A percentile compares a stretch with the other conserved stretches of the same genome.
Evolutionary conservation across 1,284 basidiomycete species (phyloP).

Genomic region (Cutaneotrichosporon dermatis): DNA sequence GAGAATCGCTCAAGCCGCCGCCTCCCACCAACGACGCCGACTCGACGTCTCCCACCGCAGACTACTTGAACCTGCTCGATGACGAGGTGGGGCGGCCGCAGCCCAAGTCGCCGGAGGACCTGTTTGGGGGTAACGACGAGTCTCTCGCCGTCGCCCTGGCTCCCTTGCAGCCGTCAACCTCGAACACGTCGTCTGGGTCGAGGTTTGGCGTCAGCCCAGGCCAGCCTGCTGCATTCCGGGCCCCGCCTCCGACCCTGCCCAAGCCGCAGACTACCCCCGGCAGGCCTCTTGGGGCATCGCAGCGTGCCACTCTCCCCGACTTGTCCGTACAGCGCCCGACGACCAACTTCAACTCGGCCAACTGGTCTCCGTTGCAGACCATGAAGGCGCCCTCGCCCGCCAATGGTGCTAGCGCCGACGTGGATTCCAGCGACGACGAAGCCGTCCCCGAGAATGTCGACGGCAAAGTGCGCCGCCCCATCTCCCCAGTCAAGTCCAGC

Average conservation of each 20-base stretch:
- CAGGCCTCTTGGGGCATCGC: slow-evolving; percentile 13
- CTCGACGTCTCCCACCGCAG: slow-evolving; percentile 11
- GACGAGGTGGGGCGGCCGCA: slow-evolving; percentile 6
- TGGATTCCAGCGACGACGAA: slow-evolving; percentile 39
- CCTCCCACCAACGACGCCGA: background rate
- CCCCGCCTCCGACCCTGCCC: slow-evolving; percentile 15
- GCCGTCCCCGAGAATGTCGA: slow-evolving; percentile 29
- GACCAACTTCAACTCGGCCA: slow-evolving; percentile 33
- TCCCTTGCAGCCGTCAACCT: slow-evolving; percentile 11
- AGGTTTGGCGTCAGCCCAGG: slow-evolving; percentile 10
- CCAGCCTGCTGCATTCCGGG: slow-evolving; percentile 13
- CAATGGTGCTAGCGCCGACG: slow-evolving; percentile 1
- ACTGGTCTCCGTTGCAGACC: slow-evolving; percentile 32
- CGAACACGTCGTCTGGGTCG: slow-evolving; percentile 8
- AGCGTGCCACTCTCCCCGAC: slow-evolving; percentile 18
- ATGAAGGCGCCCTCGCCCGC: slow-evolving; percentile 5
- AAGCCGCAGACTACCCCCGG: slow-evolving; percentile 8
- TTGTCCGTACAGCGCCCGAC: slow-evolving; percentile 12
- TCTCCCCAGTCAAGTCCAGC: background rate
- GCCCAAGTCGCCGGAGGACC: slow-evolving; percentile 3
- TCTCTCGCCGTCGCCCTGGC: slow-evolving; percentile 4
- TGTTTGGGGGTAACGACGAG: slow-evolving; percentile 17
- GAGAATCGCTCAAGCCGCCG: slow-evolving; percentile 4
- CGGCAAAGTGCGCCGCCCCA: background rate
- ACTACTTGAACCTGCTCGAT: slow-evolving; percentile 16